phyloP scores from a whole-genome alignment of 768 basidiomycete genomes.

The Pseudohyphozyma bogoriensis region DNA sequence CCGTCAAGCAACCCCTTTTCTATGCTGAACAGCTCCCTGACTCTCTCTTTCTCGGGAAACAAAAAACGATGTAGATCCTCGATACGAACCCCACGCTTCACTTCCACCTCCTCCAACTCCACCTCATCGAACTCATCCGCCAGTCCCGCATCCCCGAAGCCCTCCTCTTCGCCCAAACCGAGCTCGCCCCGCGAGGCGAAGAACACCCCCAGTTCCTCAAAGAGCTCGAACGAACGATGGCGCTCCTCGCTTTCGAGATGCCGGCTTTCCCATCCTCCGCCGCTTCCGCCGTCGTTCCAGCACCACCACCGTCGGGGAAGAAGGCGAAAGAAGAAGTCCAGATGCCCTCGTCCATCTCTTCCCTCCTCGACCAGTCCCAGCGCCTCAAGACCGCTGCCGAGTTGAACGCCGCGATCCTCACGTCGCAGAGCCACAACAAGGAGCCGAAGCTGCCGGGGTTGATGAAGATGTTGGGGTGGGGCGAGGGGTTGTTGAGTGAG shows the following conservation, averaged over 20 bases:
- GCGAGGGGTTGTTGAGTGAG: slow-evolving; percentile 45
- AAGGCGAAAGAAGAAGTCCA: slow-evolving; percentile 24
- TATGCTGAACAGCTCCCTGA: not conserved
- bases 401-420: slow-evolving; percentile 89
- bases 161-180: slow-evolving; percentile 79
- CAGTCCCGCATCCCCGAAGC: slow-evolving; percentile 68
- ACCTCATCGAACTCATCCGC: slow-evolving; percentile 87
- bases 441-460: slow-evolving; percentile 80
- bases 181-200: slow-evolving; percentile 88
- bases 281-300: not conserved
- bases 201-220: slow-evolving; percentile 85
- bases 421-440: slow-evolving; percentile 80
- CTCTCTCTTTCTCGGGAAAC: not conserved
- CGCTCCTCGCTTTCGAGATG: slow-evolving; percentile 53
- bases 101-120: slow-evolving; percentile 92
- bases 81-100: slow-evolving; percentile 89
- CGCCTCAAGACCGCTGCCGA: slow-evolving; percentile 90
- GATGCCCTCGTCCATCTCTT: slow-evolving; percentile 56
- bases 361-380: slow-evolving; percentile 74
- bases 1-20: not conserved
- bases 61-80: no score
- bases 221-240: slow-evolving; percentile 92
- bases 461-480: slow-evolving; percentile 78
- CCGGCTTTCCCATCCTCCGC: slow-evolving; percentile 21
- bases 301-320: slow-evolving; percentile 25